Conservation (phyloP, 2,329 filamentous ascomycete species). For the Rhynchosporium graminicola region DNA sequence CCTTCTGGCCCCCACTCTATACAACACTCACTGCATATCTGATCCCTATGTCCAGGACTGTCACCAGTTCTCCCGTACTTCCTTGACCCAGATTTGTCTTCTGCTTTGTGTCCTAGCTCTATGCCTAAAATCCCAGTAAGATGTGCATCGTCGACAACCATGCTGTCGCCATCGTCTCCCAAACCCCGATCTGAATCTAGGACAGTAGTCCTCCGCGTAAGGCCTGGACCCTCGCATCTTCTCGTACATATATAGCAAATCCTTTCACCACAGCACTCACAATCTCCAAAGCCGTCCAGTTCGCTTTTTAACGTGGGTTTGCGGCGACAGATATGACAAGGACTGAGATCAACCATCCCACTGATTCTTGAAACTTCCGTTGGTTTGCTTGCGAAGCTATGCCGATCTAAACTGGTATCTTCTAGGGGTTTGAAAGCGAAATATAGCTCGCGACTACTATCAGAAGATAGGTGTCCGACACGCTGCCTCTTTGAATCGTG, state of each 20-base stretch:
- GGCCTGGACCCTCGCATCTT: slow-evolving; percentile 48
- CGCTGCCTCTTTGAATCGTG: slow-evolving; percentile 26
- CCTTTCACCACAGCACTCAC: slow-evolving; percentile 60
- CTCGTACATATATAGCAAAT: slow-evolving; percentile 71
- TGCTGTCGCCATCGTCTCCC: background rate
- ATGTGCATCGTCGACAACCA: slow-evolving; percentile 17
- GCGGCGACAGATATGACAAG: slow-evolving; percentile 69
- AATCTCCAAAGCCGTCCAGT: slow-evolving; percentile 66
- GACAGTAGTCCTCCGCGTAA: slow-evolving; percentile 8
- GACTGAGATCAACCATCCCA: slow-evolving; percentile 43
- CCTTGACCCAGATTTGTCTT: background rate
- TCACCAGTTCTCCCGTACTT: background rate
- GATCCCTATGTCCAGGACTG: slow-evolving; percentile 38
- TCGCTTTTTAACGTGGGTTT: slow-evolving; percentile 65
- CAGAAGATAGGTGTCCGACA: slow-evolving; percentile 8
- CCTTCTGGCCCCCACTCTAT: slow-evolving; percentile 65
- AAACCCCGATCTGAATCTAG: background rate
- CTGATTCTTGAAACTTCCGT: background rate
- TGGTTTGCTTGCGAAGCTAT: background rate
- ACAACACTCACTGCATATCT: slow-evolving; percentile 69
- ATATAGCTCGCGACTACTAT: background rate
- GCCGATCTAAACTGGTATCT: background rate
- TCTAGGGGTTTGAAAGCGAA: background rate
- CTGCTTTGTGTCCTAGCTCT: background rate
- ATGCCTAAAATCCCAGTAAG: background rate